Evolutionary conservation across 2,329 filamentous ascomycete species (phyloP).

Genomic region (Podosphaera xanthii): DNA sequence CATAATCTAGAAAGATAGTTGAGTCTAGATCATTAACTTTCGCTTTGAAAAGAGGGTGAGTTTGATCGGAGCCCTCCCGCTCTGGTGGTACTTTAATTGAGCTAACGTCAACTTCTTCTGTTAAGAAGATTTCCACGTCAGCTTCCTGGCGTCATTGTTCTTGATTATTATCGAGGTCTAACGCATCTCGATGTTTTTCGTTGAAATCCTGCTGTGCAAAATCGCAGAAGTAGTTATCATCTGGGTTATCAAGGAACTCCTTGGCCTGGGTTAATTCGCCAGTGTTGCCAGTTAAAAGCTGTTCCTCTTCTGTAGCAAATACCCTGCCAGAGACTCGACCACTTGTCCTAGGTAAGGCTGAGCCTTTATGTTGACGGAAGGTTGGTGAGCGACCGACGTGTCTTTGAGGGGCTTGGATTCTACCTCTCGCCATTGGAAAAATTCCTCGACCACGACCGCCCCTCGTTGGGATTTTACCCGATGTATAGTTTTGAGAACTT

Average conservation of each 20-base stretch:
- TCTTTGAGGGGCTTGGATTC: neutral
- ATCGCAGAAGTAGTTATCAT: neutral
- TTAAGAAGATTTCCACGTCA: neutral
- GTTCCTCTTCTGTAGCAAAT: neutral
- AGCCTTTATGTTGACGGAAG: too few species aligned
- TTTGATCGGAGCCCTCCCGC: neutral
- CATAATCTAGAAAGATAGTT: neutral
- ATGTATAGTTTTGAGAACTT: neutral
- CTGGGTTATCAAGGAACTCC: neutral
- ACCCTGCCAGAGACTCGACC: neutral
- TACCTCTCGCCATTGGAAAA: neutral
- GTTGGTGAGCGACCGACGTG: neutral
- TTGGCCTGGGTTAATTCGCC: neutral
- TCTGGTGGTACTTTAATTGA: too few species aligned
- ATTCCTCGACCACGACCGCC: neutral
- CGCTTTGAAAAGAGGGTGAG: neutral
- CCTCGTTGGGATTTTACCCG: neutral
- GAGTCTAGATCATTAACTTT: neutral
- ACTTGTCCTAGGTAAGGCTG: neutral
- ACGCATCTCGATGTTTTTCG: neutral
- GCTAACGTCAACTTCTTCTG: neutral
- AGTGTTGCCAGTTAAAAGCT: neutral
- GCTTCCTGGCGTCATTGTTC: neutral
- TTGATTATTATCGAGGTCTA: neutral
- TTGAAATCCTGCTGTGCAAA: neutral